A percentile compares a stretch with the other conserved stretches of the same genome.
Conservation (phyloP, 2,329 filamentous ascomycete genomes). For the Didymella keratinophila region DNA sequence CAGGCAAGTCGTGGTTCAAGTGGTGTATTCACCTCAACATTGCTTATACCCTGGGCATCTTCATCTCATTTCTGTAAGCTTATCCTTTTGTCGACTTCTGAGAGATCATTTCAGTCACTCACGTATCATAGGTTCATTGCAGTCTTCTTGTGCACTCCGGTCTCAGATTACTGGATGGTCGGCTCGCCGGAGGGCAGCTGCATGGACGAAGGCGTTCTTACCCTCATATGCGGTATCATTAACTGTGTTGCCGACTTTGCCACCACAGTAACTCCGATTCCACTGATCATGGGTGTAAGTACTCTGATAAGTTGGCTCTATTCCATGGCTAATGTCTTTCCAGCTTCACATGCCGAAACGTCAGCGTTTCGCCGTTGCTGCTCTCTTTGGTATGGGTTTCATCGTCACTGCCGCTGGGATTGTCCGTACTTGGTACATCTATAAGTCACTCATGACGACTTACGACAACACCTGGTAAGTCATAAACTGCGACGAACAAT, state of each 20-base stretch:
- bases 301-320: neutral
- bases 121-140: constrained; percentile 24
- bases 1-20: constrained; percentile 50
- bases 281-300: constrained; percentile 50
- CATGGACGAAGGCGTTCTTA: constrained; percentile 52
- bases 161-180: constrained; percentile 54
- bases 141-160: constrained; percentile 54
- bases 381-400: constrained; percentile 53
- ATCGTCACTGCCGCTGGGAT: constrained; percentile 54
- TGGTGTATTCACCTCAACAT: constrained; percentile 52
- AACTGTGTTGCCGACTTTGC: constrained; percentile 55
- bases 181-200: constrained; percentile 45
- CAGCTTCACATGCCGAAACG: constrained; percentile 53
- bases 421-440: constrained; percentile 56
- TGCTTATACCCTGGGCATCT: constrained; percentile 48
- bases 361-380: constrained; percentile 51
- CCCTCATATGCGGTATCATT: constrained; percentile 53
- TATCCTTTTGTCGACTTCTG: constrained; percentile 22
- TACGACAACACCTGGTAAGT: constrained; percentile 56
- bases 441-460: constrained; percentile 50
- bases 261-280: constrained; percentile 55
- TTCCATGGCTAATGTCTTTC: neutral
- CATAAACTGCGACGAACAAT: no score
- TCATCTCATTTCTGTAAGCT: constrained; percentile 45
- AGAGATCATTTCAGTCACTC: neutral